Conservation (phyloP, 163 green algal genomes). For the Scenedesmus sp. region DNA sequence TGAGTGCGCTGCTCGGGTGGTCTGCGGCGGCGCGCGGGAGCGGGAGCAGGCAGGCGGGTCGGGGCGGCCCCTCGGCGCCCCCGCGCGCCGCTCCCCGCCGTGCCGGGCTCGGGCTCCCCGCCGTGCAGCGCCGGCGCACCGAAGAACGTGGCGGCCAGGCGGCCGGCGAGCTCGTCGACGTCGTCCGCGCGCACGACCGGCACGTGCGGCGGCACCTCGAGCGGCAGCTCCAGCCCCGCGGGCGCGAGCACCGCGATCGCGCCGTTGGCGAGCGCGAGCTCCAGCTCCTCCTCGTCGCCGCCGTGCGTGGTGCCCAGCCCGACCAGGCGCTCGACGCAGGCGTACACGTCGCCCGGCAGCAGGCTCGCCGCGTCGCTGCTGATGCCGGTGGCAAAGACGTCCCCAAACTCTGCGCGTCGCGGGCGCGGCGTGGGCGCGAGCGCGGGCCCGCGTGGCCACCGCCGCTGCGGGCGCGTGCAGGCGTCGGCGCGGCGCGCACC, state of each 20-base stretch:
- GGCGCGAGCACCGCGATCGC: constrained; percentile 27
- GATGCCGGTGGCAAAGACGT: constrained; percentile 23
- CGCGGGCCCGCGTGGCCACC: background rate
- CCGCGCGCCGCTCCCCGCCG: no score
- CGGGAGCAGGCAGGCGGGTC: background rate
- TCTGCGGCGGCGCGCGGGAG: constrained; percentile 15
- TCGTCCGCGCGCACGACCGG: constrained; percentile 71
- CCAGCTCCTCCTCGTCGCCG: constrained; percentile 1
- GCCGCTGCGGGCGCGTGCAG: background rate
- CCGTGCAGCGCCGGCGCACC: constrained; percentile 31
- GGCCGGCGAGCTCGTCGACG: constrained; percentile 46
- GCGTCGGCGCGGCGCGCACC: background rate
- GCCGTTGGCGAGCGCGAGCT: constrained; percentile 5
- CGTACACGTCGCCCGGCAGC: constrained; percentile 53
- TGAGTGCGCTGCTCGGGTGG: constrained; percentile 54
- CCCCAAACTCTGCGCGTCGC: constrained; percentile 4
- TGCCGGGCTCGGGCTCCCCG: no score
- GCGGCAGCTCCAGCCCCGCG: background rate
- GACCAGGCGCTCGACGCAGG: constrained; percentile 40
- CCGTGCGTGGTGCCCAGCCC: constrained; percentile 8
- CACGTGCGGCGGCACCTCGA: constrained; percentile 52
- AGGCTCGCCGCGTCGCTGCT: constrained; percentile 22
- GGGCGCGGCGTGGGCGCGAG: background rate
- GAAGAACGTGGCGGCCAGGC: constrained; percentile 83
- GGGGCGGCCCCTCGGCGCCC: no score